Evolutionary conservation across 2,329 filamentous ascomycete genomes (phyloP).

Genomic region (Sporothrix humicola): DNA sequence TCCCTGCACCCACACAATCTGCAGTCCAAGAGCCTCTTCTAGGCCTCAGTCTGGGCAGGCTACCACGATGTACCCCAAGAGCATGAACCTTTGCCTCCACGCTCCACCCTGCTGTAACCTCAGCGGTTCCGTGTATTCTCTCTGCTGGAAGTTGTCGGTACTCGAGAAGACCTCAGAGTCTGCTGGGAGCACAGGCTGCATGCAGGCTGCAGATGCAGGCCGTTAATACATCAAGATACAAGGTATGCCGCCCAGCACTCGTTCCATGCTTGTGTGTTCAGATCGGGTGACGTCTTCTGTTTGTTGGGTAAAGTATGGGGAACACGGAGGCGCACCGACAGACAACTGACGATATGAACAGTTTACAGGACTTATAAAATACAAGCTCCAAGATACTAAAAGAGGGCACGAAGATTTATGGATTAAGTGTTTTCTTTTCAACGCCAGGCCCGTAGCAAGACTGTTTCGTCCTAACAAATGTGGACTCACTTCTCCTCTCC

Average conservation of each 20-base stretch:
- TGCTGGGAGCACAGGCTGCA: not conserved
- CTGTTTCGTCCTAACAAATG: conserved; percentile 14
- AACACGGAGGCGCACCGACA: not conserved
- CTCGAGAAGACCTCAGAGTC: not conserved
- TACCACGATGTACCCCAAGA: conserved; percentile 3
- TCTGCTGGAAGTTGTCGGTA: too few relatives aligned
- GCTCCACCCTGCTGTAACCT: not conserved
- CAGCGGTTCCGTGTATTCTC: too few relatives aligned
- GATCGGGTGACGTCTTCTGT: not conserved
- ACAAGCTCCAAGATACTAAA: not conserved
- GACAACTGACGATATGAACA: not conserved
- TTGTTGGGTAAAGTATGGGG: not conserved
- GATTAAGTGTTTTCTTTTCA: not conserved
- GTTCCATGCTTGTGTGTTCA: conserved; percentile 9
- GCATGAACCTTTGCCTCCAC: not conserved
- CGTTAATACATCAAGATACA: conserved; percentile 16
- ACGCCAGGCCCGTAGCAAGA: not conserved
- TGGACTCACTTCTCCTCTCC: not conserved
- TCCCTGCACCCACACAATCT: not conserved
- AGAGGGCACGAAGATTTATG: not conserved
- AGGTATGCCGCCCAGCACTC: not conserved
- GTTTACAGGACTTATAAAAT: not conserved
- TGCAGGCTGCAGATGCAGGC: conserved; percentile 9
- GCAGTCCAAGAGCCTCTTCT: not conserved
- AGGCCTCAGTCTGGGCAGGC: not conserved